Base-by-base conservation (phyloP, 352 stramenopile species). In the Globisporangium cederbergense region DNA sequence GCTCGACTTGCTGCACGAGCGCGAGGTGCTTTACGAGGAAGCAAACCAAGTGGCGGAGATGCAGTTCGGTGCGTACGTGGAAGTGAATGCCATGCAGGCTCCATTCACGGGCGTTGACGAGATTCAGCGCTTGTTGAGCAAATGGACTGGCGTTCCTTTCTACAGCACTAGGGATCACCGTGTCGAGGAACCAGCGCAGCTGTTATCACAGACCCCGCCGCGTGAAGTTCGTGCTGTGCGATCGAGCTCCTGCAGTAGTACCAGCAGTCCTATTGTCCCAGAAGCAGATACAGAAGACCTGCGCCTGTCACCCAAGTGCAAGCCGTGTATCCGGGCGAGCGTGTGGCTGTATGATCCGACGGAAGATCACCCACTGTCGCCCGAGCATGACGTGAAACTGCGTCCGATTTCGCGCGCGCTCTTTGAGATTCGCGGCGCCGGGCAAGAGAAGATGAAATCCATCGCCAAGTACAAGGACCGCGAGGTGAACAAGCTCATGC, bases 321-420 rank as follows among this genome's bases (percentile, higher is more conserved):
- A 62, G 36, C 65, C 68, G 20, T 69, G 67, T 55, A 65, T 79
- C 11, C 83, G 56, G 18, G 72, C 73, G 28, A 83, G 76, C 61
- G 68, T 88, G 40, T 89, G 78, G 81, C 70, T 90, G 1, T 90
- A 87, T 59, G 80, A 92, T 67, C 78, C 81, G 25, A 86, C 67
- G 3, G 79, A 93, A 58, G 62, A 64, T 49, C 70, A 80, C 20
- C 55, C 55, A 5, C 61, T 64, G 22, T 66, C 68, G 20, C 66
- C 55, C 18, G 51, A 68, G 28, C 64, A 78, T 28, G 83, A 93
- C 47, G 75, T 90, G 56, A 87, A 88, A 66, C 61, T 93, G n/a
- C 76, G 80, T 5, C 81, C 81, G 11, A 91, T 93, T 65, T 89
- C 83, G 16, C 78, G 79, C 59, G 83, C 83, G 14, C 84, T 93